Evolutionary conservation across 306 rosid species (phyloP).

Genomic region (Rosa rugosa): DNA sequence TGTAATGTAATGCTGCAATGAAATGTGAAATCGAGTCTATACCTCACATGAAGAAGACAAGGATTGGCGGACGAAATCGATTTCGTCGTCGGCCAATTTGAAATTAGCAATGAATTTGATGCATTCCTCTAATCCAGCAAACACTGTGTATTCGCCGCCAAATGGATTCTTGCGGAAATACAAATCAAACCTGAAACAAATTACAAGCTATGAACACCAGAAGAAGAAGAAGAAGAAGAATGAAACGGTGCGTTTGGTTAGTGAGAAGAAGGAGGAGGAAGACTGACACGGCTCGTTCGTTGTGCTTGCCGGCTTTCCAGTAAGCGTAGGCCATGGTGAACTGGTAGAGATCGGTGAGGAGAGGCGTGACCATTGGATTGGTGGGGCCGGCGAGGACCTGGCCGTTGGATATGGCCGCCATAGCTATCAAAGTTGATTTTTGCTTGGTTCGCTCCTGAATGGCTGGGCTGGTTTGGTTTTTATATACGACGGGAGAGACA

Average conservation of each 20-base stretch:
- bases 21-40: not conserved
- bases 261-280: not conserved
- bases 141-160: slow-evolving; percentile 94
- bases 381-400: slow-evolving; percentile 62
- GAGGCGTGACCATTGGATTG: slow-evolving; percentile 96
- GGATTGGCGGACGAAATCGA: slow-evolving; percentile 58
- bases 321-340: slow-evolving; percentile 99
- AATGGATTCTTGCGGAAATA: slow-evolving; percentile 96
- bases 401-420: slow-evolving; percentile 64
- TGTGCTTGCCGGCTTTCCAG: slow-evolving; percentile 98
- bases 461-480: not conserved
- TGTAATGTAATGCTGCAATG: not conserved
- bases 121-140: slow-evolving; percentile 97
- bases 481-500: not conserved
- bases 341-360: slow-evolving; percentile 96
- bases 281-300: slow-evolving; percentile 92
- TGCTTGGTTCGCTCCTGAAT: not conserved
- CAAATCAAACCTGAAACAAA: slow-evolving; percentile 77
- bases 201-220: not conserved
- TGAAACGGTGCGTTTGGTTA: not conserved
- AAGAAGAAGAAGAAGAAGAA: no score
- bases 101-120: slow-evolving; percentile 87
- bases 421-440: slow-evolving; percentile 4
- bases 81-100: slow-evolving; percentile 77
- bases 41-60: slow-evolving; percentile 89